These are phyloP conservation scores for Choanephora cucurbitarum DNA, from an alignment of 371 early-diverging fungal genomes.

Conservation along the genomic window DNA sequence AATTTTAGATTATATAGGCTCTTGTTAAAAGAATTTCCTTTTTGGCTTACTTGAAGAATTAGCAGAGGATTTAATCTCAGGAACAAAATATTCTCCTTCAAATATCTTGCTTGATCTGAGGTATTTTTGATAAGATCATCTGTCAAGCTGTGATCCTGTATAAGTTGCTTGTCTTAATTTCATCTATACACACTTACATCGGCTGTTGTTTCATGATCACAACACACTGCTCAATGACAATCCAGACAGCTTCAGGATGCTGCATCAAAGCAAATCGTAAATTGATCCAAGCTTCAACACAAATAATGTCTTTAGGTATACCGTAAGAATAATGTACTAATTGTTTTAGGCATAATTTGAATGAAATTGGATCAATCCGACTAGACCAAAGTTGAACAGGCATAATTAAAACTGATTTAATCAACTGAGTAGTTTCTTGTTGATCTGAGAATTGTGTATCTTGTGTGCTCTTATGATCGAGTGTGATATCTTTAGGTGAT, in stretches of 20 bases:
- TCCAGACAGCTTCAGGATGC: slow-evolving; percentile 6
- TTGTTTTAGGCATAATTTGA: not conserved
- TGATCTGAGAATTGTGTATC: not conserved
- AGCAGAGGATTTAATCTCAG: slow-evolving; percentile 14
- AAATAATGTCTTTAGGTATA: slow-evolving; percentile 6
- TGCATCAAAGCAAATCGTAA: slow-evolving; percentile 11
- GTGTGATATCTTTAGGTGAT: not conserved
- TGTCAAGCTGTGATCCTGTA: slow-evolving; percentile 10
- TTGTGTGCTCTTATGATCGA: not conserved
- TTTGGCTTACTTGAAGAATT: slow-evolving; percentile 12
- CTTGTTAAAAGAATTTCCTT: not conserved
- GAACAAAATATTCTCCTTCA: slow-evolving; percentile 3
- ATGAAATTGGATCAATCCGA: not conserved
- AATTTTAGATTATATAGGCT: not conserved
- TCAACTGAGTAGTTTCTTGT: not conserved
- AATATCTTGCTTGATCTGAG: not conserved
- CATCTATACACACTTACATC: slow-evolving; percentile 2
- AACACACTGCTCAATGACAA: slow-evolving; percentile 4
- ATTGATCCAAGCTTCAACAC: slow-evolving; percentile 12
- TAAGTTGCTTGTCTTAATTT: too few relatives aligned
- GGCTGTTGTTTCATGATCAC: slow-evolving; percentile 4
- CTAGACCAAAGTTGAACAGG: slow-evolving; percentile 8
- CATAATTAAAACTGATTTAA: not conserved
- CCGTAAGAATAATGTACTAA: slow-evolving; percentile 8
- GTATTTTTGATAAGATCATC: not conserved